Evolutionary conservation across 1,284 basidiomycete species (phyloP).

Genomic region (Inonotus hispidus): DNA sequence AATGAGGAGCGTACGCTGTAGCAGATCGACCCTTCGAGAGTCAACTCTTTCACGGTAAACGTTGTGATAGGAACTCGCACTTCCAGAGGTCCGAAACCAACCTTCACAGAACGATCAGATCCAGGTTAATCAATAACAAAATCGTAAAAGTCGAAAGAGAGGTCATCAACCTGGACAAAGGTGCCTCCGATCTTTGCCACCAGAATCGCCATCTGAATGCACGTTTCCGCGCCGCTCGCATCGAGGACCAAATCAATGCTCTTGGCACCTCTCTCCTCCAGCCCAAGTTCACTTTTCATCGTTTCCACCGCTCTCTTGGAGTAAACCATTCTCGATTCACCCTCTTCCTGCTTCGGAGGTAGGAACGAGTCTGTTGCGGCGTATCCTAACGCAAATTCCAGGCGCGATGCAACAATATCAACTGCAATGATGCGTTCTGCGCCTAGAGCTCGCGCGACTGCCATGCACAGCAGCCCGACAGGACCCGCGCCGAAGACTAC

Average conservation of each 20-base stretch:
- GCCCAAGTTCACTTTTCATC: conserved; percentile 52
- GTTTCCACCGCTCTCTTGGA: conserved; percentile 59
- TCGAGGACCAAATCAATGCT: conserved; percentile 74
- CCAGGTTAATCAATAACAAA: conserved; percentile 26
- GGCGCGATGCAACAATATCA: conserved; percentile 78
- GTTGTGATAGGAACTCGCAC: conserved; percentile 56
- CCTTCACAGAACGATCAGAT: conserved; percentile 54
- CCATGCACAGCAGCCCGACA: conserved; percentile 89
- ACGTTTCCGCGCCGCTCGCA: conserved; percentile 85
- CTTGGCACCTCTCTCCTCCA: conserved; percentile 52
- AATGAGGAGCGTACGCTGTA: conserved; percentile 56
- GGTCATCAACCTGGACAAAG: conserved; percentile 51
- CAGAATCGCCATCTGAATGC: conserved; percentile 75
- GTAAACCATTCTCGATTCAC: conserved; percentile 67
- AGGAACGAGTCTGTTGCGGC: conserved; percentile 80
- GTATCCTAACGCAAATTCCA: conserved; percentile 84
- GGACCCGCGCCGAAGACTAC: conserved; percentile 89
- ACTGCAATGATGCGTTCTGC: conserved; percentile 78
- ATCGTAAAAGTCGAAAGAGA: conserved; percentile 34
- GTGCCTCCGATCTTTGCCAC: conserved; percentile 71
- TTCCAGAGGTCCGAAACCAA: conserved; percentile 68
- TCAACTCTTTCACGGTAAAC: conserved; percentile 71
- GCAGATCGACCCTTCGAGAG: conserved; percentile 82
- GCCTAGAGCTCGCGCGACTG: conserved; percentile 85
- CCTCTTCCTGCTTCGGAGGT: conserved; percentile 56